phyloP scores from a whole-genome alignment of 1,139 yeast genomes.

The Blastobotrys capitulatus region DNA sequence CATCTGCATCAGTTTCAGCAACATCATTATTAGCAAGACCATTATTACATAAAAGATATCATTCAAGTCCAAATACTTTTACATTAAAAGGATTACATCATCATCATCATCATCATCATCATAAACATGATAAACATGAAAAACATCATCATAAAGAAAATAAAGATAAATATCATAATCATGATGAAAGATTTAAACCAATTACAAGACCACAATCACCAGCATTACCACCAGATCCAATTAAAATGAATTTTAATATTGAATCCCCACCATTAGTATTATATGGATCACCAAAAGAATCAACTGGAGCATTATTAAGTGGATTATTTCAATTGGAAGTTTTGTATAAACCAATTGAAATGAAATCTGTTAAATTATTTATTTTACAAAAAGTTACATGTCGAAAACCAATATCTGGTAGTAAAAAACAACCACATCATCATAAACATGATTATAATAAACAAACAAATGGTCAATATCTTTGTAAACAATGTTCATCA shows the following conservation, averaged over 20 bases:
- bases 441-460: constrained; percentile 12
- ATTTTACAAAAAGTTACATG: constrained; percentile 59
- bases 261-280: constrained; percentile 90
- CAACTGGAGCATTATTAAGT: constrained; percentile 79
- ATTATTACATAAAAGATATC: constrained; percentile 9
- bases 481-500: constrained; percentile 44
- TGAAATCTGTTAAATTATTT: constrained; percentile 56
- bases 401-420: constrained; percentile 13
- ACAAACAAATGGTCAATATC: not conserved
- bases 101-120: not conserved
- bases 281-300: constrained; percentile 71
- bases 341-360: constrained; percentile 30
- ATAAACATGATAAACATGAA: constrained; percentile 2
- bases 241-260: constrained; percentile 51
- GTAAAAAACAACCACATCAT: constrained; percentile 10
- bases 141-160: not conserved
- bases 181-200: not conserved
- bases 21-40: constrained; percentile 7
- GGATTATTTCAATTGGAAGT: constrained; percentile 50
- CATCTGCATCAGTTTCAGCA: constrained; percentile 3
- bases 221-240: constrained; percentile 13
- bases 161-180: constrained; percentile 1
- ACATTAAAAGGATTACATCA: constrained; percentile 7
- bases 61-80: constrained; percentile 12
- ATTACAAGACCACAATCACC: constrained; percentile 9